Base-by-base conservation (phyloP, 768 basidiomycete genomes). In the Mycena metata region DNA sequence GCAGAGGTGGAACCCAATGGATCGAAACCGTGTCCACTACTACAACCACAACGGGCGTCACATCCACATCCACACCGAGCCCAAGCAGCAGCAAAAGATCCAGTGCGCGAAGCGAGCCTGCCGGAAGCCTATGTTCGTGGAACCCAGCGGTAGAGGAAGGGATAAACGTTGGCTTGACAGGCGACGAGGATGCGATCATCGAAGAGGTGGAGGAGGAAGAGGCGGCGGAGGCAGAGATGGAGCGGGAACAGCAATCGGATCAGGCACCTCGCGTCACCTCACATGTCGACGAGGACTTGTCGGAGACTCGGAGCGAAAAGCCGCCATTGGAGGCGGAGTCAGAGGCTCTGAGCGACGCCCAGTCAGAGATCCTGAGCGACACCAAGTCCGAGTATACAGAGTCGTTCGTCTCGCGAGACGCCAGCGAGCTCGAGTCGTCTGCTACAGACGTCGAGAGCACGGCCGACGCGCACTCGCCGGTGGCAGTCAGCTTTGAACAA, bases 121-220 rank as follows among this genome's bases (percentile, higher is more conserved):
- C 16, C 49, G 33, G 46, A 30, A 61, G 59, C 35, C 6, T 67
- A 59, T 71, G 66, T 41, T 64, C 67, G 24, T 68, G 63, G 70
- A 50, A 71, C 26, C 58, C 59, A 36, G 17, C 52, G 11, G 55
- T 36, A 15, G 70, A 71, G 46, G 21, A 68, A 45, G 70, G 63
- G 3, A 65, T 71, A 55, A 71, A 71, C 50, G 54, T 71, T 6
- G 62, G 63, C 16, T 47, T 65, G 59, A 47, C 26, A 30, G 58
- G 55, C 10, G 11, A 57, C 47, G 66, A 68, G 41, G 56, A 33
- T 35, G 70, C 36, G 16, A 54, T 59, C 41, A 71, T 71, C 60
- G 36, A 67, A 45, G 66, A 71, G 60, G 64, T 45, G 47, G 70
- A 65, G 12, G 67, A 68, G 49, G 70, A 71, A 26, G 70, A 66